Conservation (phyloP, 345 rosid genomes). For the Heritiera fomes region DNA sequence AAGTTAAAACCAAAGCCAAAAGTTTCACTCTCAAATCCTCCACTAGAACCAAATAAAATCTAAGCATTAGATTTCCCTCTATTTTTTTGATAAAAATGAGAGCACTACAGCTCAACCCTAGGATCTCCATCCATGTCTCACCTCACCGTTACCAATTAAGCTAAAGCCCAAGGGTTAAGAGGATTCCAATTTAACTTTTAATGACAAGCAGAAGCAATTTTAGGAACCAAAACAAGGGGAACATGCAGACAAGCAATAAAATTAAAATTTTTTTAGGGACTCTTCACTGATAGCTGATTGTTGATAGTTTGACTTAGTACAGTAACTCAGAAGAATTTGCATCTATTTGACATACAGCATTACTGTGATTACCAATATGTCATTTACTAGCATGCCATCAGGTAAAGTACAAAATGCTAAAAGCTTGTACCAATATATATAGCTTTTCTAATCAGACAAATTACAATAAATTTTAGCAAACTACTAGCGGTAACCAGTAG, state of each 20-base stretch:
- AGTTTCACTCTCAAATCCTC: neutral
- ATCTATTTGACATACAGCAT: neutral
- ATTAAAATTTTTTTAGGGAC: neutral
- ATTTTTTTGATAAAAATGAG: neutral
- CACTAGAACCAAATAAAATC: neutral
- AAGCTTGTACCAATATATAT: neutral
- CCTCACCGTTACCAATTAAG: neutral
- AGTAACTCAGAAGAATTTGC: neutral
- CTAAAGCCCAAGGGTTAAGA: neutral
- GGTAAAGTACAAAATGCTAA: neutral
- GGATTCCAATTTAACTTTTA: neutral
- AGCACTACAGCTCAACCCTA: constrained; percentile 2
- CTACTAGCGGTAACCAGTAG: neutral
- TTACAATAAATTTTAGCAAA: neutral
- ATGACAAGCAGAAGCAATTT: neutral
- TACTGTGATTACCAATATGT: neutral
- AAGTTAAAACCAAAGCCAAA: neutral
- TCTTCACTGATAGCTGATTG: neutral
- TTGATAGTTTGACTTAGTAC: neutral
- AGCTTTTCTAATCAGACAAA: neutral
- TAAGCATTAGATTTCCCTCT: neutral
- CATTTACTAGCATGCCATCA: neutral
- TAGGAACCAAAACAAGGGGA: neutral
- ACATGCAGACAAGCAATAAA: neutral
- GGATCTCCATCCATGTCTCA: neutral